phyloP scores from a whole-genome alignment of 768 basidiomycete genomes.

The Rhizopogon vulgaris region DNA sequence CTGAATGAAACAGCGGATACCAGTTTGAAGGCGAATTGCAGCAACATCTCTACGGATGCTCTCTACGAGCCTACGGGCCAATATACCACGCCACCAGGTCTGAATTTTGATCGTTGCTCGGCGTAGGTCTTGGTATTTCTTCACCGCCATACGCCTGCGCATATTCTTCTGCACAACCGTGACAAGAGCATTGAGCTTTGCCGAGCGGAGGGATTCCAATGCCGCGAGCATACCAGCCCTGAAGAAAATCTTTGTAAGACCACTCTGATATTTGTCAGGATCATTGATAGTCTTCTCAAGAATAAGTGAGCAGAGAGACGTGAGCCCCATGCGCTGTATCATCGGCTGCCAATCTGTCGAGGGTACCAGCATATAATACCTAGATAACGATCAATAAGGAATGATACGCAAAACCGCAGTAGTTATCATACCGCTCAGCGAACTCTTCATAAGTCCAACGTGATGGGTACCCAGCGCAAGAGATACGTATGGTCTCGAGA shows the following conservation, averaged over 20 bases:
- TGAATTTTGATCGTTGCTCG: conserved; percentile 79
- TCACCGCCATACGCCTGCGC: conserved; percentile 77
- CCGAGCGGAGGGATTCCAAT: conserved; percentile 84
- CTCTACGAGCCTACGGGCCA: conserved; percentile 68
- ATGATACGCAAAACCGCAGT: not conserved
- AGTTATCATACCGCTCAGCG: conserved; percentile 73
- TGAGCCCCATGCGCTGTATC: conserved; percentile 78
- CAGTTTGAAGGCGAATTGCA: conserved; percentile 71
- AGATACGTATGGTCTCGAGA: conserved; percentile 96
- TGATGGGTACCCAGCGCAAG: conserved; percentile 97
- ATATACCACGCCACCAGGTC: conserved; percentile 89
- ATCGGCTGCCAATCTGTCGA: conserved; percentile 83
- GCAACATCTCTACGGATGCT: conserved; percentile 66
- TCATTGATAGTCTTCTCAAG: conserved; percentile 85
- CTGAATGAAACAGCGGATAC: conserved; percentile 66
- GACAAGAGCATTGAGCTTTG: conserved; percentile 83
- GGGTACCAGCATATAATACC: conserved; percentile 95
- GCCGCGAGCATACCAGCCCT: conserved; percentile 98
- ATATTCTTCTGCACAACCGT: conserved; percentile 98
- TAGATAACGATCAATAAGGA: conserved; percentile 26
- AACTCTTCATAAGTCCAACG: conserved; percentile 99
- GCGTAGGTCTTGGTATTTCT: conserved; percentile 68
- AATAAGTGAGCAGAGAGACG: conserved; percentile 76
- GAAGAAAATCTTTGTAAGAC: conserved; percentile 98
- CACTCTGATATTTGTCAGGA: conserved; percentile 94